Evolutionary conservation across 2,329 filamentous ascomycete genomes (phyloP), one percentile per base, ranked within the genome.

Genomic region (Dothistroma pini): DNA sequence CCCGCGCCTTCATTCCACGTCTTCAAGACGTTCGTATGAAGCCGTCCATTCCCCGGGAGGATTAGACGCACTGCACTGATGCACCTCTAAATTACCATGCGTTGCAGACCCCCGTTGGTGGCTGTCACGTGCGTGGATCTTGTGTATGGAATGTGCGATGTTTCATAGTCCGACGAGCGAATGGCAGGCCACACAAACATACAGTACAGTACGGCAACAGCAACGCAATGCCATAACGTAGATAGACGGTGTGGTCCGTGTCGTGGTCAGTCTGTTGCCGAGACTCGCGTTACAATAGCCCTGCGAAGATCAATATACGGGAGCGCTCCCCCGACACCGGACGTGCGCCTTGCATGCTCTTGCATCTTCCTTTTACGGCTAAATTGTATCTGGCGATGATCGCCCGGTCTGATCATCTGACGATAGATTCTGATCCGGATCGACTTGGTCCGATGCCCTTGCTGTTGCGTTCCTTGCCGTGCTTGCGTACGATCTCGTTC

Each of bases 31-130:
- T 56, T 44, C 25, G 54, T 19, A 32, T 47, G 49, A 22, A 47
- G 35, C 57, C 57, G 57, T 9, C 22, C 16, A 5, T 51, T 54
- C 57, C 50, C 57, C 50, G 50, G 50, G 29, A 58, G 57, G 50
- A 58, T 58, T 52, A 52, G 10, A 31, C 47, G 56, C 48, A 44
- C 14, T n/a, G 25, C 25, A 29, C 25, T 29, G 25, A 29, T 29
- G 25, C 25, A 29, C 6, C 25, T 29, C 25, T 2, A 29, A 29
- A 29, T 29, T 29, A 6, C 25, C 25, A 29, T 29, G 25, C 25
- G 25, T 29, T 29, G 25, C 25, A 29, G 25, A 21, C 14, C 47
- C 35, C 29, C 35, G 35, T 47, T 14, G 16, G 54, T 48, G 38
- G 35, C 29, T 48, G 54, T 56, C 21, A 25, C 19, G 48, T 50